phyloP scores from a whole-genome alignment of 805 yeast species.

The Teunomyces cretensis region DNA sequence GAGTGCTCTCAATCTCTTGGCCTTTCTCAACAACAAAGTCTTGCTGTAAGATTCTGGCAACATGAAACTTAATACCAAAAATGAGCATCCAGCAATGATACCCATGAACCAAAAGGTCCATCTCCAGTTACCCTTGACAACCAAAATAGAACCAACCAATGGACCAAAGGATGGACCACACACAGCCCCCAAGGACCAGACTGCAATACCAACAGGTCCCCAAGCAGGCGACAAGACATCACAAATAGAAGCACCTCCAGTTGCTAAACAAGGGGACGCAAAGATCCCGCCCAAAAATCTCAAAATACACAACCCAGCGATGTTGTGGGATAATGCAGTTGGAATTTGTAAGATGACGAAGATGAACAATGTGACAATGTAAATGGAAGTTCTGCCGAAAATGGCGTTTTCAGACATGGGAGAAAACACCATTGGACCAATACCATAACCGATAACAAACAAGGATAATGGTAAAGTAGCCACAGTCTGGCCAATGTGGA shows the following conservation, averaged over 20 bases:
- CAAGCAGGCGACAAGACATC: slow-evolving; percentile 46
- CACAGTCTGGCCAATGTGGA: slow-evolving; percentile 43
- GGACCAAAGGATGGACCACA: slow-evolving; percentile 62
- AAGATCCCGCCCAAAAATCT: slow-evolving; percentile 57
- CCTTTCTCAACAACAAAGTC: slow-evolving; percentile 49
- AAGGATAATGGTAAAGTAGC: slow-evolving; percentile 53
- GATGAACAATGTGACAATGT: slow-evolving; percentile 44
- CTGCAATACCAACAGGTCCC: slow-evolving; percentile 46
- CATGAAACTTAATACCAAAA: slow-evolving; percentile 30
- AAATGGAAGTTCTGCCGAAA: slow-evolving; percentile 54
- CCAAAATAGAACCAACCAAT: slow-evolving; percentile 51
- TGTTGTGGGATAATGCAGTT: slow-evolving; percentile 48
- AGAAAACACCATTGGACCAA: slow-evolving; percentile 58
- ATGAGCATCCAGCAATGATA: slow-evolving; percentile 38
- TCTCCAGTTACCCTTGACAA: slow-evolving; percentile 47
- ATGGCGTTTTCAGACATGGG: slow-evolving; percentile 58
- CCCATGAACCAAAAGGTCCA: slow-evolving; percentile 54
- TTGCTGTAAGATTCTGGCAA: slow-evolving; percentile 51
- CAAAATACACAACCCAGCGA: slow-evolving; percentile 49
- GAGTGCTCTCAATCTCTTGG: slow-evolving; percentile 43
- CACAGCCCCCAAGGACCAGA: slow-evolving; percentile 55
- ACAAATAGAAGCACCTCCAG: slow-evolving; percentile 58
- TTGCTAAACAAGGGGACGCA: slow-evolving; percentile 55
- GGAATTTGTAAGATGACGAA: slow-evolving; percentile 57
- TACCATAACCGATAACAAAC: slow-evolving; percentile 60